A percentile compares a stretch with the other conserved stretches of the same genome.
These are phyloP conservation scores for Akanthomyces muscarius DNA, from an alignment of 2,329 filamentous ascomycete genomes.

Conservation along the genomic window DNA sequence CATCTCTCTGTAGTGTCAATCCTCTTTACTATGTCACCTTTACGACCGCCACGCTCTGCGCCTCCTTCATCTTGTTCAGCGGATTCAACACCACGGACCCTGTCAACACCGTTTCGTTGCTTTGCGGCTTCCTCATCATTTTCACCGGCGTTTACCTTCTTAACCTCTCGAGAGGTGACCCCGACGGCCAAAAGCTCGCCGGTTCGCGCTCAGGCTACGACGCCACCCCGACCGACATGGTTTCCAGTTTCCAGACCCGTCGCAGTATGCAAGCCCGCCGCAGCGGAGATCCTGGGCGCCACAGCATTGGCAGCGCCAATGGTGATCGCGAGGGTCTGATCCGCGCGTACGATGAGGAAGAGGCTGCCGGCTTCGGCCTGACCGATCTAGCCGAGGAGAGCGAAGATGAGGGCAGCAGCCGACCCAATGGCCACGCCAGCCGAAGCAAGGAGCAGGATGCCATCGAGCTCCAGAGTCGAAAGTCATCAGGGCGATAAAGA, in stretches of 20 bases:
- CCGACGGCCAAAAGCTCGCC: constrained; percentile 68
- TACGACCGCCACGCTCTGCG: constrained; percentile 87
- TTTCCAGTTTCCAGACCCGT: constrained; percentile 84
- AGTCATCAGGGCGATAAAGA: constrained; percentile 30
- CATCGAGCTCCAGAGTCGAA: constrained; percentile 50
- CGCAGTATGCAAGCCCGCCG: constrained; percentile 88
- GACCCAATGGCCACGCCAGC: constrained; percentile 40
- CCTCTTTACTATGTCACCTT: constrained; percentile 97
- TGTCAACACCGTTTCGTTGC: constrained; percentile 86
- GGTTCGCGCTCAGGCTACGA: constrained; percentile 62
- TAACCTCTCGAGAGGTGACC: constrained; percentile 90
- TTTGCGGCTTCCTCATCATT: constrained; percentile 90
- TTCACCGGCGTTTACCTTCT: constrained; percentile 94
- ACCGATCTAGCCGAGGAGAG: constrained; percentile 75
- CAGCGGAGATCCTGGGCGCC: constrained; percentile 62
- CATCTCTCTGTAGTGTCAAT: constrained; percentile 66
- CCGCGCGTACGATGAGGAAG: constrained; percentile 83
- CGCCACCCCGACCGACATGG: constrained; percentile 83
- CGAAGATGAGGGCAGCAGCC: constrained; percentile 52
- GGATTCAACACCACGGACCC: constrained; percentile 93
- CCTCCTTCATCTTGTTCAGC: constrained; percentile 92
- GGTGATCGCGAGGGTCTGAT: constrained; percentile 80
- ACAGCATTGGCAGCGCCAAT: constrained; percentile 60
- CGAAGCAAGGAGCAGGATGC: constrained; percentile 34
- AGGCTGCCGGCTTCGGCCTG: constrained; percentile 67